Conservation (phyloP, 1,284 basidiomycete genomes). For the Malassezia yamatoensis region DNA sequence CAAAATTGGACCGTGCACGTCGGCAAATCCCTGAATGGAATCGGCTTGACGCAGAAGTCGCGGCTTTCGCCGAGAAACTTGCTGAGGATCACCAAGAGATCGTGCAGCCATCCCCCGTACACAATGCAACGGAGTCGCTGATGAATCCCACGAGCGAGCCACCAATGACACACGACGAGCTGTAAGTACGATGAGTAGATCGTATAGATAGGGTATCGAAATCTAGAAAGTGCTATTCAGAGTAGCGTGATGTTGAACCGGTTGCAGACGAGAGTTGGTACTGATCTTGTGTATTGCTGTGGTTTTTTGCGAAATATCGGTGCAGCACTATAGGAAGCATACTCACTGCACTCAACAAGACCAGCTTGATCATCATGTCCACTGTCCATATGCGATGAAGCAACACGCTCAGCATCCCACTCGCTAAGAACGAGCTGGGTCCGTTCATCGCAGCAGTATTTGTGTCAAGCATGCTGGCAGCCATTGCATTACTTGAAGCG, state of each 20-base stretch:
- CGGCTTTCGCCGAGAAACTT: constrained; percentile 39
- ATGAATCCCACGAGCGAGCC: too few species aligned
- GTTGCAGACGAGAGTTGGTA: too few species aligned
- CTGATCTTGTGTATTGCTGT: too few species aligned
- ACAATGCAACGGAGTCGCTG: too few species aligned
- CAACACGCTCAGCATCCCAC: constrained; percentile 30
- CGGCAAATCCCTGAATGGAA: constrained; percentile 97
- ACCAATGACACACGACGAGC: constrained; percentile 6
- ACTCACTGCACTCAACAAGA: constrained; percentile 31
- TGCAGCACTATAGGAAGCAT: constrained; percentile 31
- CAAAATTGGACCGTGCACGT: constrained; percentile 73
- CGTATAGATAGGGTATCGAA: neutral
- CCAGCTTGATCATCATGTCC: constrained; percentile 34
- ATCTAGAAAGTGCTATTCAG: neutral
- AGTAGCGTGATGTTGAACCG: too few species aligned
- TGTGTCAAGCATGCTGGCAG: neutral
- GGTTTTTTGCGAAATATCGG: constrained; percentile 2
- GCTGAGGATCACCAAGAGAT: constrained; percentile 9
- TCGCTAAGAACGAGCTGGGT: constrained; percentile 14
- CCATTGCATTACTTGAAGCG: constrained; percentile 5
- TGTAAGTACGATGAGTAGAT: neutral
- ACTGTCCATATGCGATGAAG: constrained; percentile 34
- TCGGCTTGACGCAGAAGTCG: constrained; percentile 60
- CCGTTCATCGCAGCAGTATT: neutral
- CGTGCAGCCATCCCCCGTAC: neutral